These are phyloP conservation scores for Angomonas deanei DNA, from an alignment of 208 protist species.

Conservation along the genomic window DNA sequence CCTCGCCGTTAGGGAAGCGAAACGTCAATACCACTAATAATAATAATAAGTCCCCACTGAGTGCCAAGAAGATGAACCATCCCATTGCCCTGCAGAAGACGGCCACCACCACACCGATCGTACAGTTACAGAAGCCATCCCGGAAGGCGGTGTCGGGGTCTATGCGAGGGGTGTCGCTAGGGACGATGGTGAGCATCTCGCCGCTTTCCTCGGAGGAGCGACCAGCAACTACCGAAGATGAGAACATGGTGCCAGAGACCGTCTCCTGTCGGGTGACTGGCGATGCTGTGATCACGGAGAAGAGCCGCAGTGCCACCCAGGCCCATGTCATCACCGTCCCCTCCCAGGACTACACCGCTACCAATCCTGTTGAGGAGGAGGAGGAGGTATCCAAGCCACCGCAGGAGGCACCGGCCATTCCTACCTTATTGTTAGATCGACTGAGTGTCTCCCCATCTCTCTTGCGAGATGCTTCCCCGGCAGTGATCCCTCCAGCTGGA, in stretches of 20 bases:
- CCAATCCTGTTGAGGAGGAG: background rate
- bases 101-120: background rate
- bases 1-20: too few species aligned
- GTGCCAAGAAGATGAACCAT: too few species aligned
- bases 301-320: background rate
- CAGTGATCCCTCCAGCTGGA: constrained; percentile 9
- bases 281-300: background rate
- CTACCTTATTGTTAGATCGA: background rate
- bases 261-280: background rate
- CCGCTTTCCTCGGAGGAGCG: background rate
- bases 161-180: background rate
- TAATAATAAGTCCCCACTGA: too few species aligned
- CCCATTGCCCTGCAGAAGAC: too few species aligned
- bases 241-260: background rate
- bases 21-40: too few species aligned
- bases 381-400: background rate
- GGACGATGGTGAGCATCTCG: constrained; percentile 5
- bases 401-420: background rate
- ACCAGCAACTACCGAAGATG: background rate
- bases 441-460: background rate
- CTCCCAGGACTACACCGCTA: too few species aligned
- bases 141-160: background rate
- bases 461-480: constrained; percentile 10
- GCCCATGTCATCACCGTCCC: background rate
- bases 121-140: background rate